Evolutionary conservation across 768 basidiomycete genomes (phyloP).

Genomic region (Agaricus blazei): DNA sequence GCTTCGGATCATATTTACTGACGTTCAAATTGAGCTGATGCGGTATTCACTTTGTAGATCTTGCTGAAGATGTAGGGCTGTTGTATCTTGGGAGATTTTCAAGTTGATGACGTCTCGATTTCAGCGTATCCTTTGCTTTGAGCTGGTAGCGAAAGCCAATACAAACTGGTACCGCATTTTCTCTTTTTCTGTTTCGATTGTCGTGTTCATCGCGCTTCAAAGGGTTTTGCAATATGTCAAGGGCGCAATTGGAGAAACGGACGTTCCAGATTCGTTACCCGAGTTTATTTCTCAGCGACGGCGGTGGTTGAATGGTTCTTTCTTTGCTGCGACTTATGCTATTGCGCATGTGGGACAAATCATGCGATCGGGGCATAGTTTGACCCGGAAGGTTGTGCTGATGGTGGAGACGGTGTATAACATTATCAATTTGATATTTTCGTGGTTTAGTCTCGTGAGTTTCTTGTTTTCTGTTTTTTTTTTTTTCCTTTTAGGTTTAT

Average conservation of each 20-base stretch:
- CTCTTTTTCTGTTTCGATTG: neutral
- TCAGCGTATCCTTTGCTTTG: constrained; percentile 80
- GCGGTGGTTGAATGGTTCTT: constrained; percentile 88
- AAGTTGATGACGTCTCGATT: constrained; percentile 9
- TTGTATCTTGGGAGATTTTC: neutral
- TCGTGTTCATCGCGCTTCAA: constrained; percentile 14
- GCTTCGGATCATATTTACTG: neutral
- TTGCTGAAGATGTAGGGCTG: constrained; percentile 82
- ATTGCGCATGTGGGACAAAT: constrained; percentile 84
- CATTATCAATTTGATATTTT: constrained; percentile 78
- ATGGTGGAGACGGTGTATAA: constrained; percentile 85
- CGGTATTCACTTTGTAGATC: constrained; percentile 40
- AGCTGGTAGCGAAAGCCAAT: constrained; percentile 72
- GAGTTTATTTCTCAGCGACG: constrained; percentile 93
- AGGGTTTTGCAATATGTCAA: constrained; percentile 98
- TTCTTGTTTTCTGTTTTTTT: neutral
- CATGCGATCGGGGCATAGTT: constrained; percentile 75
- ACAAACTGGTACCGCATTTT: constrained; percentile 56
- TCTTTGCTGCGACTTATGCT: constrained; percentile 93
- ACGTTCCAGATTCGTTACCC: constrained; percentile 88
- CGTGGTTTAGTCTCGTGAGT: constrained; percentile 91
- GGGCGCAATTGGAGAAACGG: constrained; percentile 88
- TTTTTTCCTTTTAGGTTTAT: neutral
- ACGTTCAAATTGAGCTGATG: constrained; percentile 6
- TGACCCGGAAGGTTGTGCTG: constrained; percentile 65